A percentile compares a stretch with the other conserved stretches of the same genome.
Evolutionary conservation across 192 early-diverging fungal species (phyloP).

Genomic region (Mortierella hygrophila): DNA sequence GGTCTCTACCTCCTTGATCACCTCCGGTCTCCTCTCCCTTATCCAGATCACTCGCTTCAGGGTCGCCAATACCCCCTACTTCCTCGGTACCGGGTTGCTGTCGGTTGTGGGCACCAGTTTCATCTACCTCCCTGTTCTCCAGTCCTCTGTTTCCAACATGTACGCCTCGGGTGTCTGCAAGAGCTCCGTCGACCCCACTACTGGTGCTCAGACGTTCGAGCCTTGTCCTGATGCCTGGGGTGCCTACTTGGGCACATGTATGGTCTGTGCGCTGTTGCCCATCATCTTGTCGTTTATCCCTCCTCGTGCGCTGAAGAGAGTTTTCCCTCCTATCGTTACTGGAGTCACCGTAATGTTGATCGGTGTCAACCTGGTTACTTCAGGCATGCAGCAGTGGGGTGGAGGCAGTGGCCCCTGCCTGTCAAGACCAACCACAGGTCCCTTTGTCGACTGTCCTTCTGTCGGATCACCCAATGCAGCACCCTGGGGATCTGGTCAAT

Average conservation of each 20-base stretch:
- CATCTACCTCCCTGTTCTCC: conserved; percentile 63
- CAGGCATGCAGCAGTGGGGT: conserved; percentile 63
- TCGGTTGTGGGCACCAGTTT: conserved; percentile 68
- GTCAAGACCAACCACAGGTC: conserved; percentile 53
- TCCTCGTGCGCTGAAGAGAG: conserved; percentile 57
- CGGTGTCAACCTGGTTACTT: conserved; percentile 58
- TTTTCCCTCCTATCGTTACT: conserved; percentile 70
- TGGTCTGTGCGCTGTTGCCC: conserved; percentile 61
- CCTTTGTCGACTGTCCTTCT: conserved; percentile 59
- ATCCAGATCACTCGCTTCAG: conserved; percentile 70
- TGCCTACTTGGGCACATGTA: conserved; percentile 65
- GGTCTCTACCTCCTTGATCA: conserved; percentile 67
- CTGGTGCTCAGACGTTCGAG: conserved; percentile 52
- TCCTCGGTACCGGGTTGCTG: conserved; percentile 62
- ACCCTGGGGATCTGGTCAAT: conserved; percentile 63
- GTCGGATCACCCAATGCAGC: conserved; percentile 59
- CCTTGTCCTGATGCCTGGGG: conserved; percentile 66
- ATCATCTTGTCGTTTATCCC: conserved; percentile 63
- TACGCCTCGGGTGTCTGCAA: conserved; percentile 52
- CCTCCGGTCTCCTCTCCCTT: conserved; percentile 63
- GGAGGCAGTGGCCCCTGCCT: conserved; percentile 63
- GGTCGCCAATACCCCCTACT: conserved; percentile 39
- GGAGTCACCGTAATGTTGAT: conserved; percentile 64
- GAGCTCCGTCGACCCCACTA: conserved; percentile 32
- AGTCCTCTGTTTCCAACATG: conserved; percentile 61